A percentile compares a stretch with the other conserved stretches of the same genome.
Conservation (phyloP, 1,139 yeast genomes). For the Saccharomycopsis hybrid region DNA sequence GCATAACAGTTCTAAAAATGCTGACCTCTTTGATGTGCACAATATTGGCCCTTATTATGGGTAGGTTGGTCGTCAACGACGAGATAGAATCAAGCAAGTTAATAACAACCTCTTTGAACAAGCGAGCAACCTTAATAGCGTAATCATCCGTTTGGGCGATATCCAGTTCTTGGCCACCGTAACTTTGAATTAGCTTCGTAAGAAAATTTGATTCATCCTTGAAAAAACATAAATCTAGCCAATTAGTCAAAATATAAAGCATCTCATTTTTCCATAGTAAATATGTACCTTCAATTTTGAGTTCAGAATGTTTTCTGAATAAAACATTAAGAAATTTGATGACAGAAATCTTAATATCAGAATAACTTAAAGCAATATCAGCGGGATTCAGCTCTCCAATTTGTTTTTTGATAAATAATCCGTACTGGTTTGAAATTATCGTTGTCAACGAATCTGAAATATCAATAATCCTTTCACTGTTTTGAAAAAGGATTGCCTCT, state of each 20-base stretch:
- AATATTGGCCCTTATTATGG: conserved; percentile 11
- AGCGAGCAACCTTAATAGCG: not conserved
- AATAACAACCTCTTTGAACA: conserved; percentile 5
- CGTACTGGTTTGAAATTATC: conserved; percentile 3
- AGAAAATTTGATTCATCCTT: conserved; percentile 4
- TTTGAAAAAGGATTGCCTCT: conserved; percentile 4
- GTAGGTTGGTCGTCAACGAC: conserved; percentile 5
- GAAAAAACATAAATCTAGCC: conserved; percentile 10
- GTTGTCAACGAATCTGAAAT: not conserved
- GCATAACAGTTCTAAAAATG: conserved; percentile 15
- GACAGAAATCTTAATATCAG: not conserved
- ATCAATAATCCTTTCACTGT: not conserved
- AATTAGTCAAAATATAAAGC: not conserved
- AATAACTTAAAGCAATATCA: not conserved
- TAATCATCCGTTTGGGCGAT: not conserved
- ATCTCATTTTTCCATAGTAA: conserved; percentile 15
- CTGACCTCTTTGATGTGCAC: conserved; percentile 16
- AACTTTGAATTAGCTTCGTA: not conserved
- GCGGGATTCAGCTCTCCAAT: not conserved
- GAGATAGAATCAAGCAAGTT: conserved; percentile 3
- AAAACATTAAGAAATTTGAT: not conserved
- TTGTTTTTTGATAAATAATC: not conserved
- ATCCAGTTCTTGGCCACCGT: too few relatives aligned
- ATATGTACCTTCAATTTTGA: conserved; percentile 5
- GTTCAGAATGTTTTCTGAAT: not conserved